Evolutionary conservation across 2,329 filamentous ascomycete genomes (phyloP).

Genomic region (Zasmidium angulare): DNA sequence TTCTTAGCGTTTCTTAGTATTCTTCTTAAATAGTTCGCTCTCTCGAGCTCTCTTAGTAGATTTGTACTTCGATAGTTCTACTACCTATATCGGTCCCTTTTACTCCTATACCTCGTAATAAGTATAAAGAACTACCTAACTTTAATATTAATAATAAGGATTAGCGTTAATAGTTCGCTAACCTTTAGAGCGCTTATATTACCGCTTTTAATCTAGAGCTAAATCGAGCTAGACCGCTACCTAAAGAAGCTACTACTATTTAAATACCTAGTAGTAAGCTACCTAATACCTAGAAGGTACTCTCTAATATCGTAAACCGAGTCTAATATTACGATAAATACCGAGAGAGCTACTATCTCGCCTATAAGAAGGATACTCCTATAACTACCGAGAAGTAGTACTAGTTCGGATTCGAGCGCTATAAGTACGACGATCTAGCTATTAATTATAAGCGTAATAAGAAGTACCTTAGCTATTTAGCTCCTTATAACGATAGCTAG

Average conservation of each 20-base stretch:
- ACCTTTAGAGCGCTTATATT: neutral
- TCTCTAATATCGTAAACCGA: neutral
- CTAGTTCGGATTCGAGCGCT: neutral
- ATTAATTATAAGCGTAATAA: neutral
- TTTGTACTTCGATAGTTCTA: too few species aligned
- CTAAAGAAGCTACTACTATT: neutral
- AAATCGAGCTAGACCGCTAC: neutral
- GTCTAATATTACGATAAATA: neutral
- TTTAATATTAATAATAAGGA: neutral
- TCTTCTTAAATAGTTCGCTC: too few species aligned
- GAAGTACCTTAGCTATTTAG: neutral
- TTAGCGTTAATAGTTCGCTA: neutral
- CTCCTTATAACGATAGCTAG: neutral
- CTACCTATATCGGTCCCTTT: too few species aligned
- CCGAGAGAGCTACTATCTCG: neutral
- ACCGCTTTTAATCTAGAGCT: neutral
- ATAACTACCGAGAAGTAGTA: neutral
- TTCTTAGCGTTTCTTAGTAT: neutral
- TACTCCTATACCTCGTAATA: neutral
- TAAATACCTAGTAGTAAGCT: neutral
- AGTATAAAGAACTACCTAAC: neutral
- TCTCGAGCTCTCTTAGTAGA: too few species aligned
- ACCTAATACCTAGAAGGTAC: neutral
- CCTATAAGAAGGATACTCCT: neutral
- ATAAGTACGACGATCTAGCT: neutral